Evolutionary conservation across 805 yeast genomes (phyloP).

Genomic region (Ascoidea asiatica): DNA sequence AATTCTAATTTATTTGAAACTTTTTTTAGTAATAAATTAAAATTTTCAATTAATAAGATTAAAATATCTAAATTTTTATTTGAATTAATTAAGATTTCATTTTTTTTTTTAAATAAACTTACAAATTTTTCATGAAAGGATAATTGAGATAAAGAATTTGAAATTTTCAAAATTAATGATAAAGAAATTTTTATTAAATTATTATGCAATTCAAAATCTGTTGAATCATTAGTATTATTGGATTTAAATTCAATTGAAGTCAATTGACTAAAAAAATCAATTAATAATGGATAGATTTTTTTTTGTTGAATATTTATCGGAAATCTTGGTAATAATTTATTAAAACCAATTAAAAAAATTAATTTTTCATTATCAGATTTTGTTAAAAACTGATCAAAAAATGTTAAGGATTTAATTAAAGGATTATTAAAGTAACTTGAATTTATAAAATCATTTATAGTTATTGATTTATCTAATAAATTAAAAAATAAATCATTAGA

Average conservation of each 20-base stretch:
- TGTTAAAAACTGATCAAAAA: conserved; percentile 73
- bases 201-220: conserved; percentile 20
- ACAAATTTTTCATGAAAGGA: conserved; percentile 64
- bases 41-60: conserved; percentile 16
- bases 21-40: conserved; percentile 15
- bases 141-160: conserved; percentile 55
- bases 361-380: conserved; percentile 54
- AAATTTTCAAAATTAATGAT: conserved; percentile 46
- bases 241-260: conserved; percentile 8
- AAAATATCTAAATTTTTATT: conserved; percentile 17
- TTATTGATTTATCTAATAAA: conserved; percentile 42
- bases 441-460: conserved; percentile 55
- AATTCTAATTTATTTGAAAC: conserved; percentile 12
- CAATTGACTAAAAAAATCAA: conserved; percentile 32
- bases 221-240: conserved; percentile 5
- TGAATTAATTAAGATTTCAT: conserved; percentile 4
- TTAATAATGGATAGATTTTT: conserved; percentile 61
- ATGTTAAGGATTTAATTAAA: conserved; percentile 64
- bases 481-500: conserved; percentile 32
- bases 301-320: conserved; percentile 45
- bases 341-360: conserved; percentile 54
- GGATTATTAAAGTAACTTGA: conserved; percentile 74
- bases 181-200: conserved; percentile 30
- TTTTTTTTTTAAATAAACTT: conserved; percentile 19
- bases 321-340: conserved; percentile 37